Base-by-base conservation (phyloP, 495 filamentous ascomycete genomes). In the Lasiosphaeria miniovina region DNA sequence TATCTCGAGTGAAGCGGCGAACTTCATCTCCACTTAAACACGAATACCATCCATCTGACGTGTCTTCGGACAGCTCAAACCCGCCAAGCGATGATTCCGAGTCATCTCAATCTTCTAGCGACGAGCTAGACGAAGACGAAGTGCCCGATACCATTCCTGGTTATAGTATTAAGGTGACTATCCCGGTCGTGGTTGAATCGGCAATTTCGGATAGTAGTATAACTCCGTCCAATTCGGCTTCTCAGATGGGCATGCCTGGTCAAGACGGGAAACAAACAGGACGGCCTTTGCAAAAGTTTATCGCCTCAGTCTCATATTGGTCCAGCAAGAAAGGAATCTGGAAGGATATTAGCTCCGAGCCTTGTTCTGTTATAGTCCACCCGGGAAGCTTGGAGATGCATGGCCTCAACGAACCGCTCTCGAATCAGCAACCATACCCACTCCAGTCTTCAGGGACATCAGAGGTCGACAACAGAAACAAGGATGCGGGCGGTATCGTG, bases 21-120 rank as follows among this genome's bases (percentile, higher is more conserved):
- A 88, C 86, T 33, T 98, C 95, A 4, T 98, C 95, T 8, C 95
- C 95, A 8, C 79, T 99, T 58, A 99, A 99, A 74, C 94, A 97
- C 66, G 92, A 99, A 75, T 99, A 96, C 66, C 89, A 91, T 63
- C 95, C 95, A 3, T 98, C 94, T 1, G 93, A 90, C 45, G 84
- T 72, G 0, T 79, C 77, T 2, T 80, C 78, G 1, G 74, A 75
- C 17, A 73, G 71, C 55, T 71, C 74, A 12, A 64, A 84, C 54
- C 89, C 89, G 0, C 65, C 69, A 12, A 70, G 61, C 34, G 79
- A 76, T 3, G 75, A 79, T 8, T 78, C 77, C 4, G 69, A 76
- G 49, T 74, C 71, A 1, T 70, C 69, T 2, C 70, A 76, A 38
- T 80, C 77, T n/a, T 77, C 75, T 24, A 76, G 77, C 51, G 81